These are phyloP conservation scores for Sporopachydermia quercuum DNA, from an alignment of 805 yeast genomes.

Conservation along the genomic window DNA sequence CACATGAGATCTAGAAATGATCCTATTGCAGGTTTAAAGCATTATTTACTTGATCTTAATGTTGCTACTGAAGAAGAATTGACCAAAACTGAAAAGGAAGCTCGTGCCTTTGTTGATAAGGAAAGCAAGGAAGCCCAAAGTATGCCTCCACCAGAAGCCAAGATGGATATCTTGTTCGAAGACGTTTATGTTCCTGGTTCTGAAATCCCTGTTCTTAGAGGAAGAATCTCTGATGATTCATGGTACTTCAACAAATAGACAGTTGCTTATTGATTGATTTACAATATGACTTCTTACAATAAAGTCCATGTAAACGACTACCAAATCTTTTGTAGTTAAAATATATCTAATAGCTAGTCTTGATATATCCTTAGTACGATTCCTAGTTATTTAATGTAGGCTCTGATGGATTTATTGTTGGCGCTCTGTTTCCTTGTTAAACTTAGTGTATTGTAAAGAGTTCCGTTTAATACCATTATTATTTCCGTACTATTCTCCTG, in stretches of 20 bases:
- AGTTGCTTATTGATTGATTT: no score
- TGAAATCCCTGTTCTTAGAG: conserved; percentile 86
- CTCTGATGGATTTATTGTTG: no score
- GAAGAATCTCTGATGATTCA: conserved; percentile 91
- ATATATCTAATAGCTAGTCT: no score
- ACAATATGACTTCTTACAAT: no score
- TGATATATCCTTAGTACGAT: no score
- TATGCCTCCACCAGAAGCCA: conserved; percentile 90
- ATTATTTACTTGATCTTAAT: conserved; percentile 62
- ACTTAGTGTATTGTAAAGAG: no score
- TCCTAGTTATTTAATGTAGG: no score
- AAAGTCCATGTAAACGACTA: no score
- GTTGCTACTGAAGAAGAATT: conserved; percentile 92
- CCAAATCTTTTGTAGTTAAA: no score
- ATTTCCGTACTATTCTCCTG: no score
- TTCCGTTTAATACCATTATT: no score
- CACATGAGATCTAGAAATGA: conserved; percentile 98
- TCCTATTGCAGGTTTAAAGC: conserved; percentile 93
- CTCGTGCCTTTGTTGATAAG: conserved; percentile 89
- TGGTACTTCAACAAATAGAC: conserved; percentile 53
- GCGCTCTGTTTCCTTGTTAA: no score
- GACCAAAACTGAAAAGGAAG: conserved; percentile 88
- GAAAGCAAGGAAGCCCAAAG: conserved; percentile 90
- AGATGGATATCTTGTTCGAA: conserved; percentile 86
- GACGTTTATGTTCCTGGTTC: conserved; percentile 93